Percentiles rank a stretch among this genome's conserved stretches.
Evolutionary conservation across 1,284 basidiomycete genomes (phyloP).

Genomic region (Trichosporon faecale): DNA sequence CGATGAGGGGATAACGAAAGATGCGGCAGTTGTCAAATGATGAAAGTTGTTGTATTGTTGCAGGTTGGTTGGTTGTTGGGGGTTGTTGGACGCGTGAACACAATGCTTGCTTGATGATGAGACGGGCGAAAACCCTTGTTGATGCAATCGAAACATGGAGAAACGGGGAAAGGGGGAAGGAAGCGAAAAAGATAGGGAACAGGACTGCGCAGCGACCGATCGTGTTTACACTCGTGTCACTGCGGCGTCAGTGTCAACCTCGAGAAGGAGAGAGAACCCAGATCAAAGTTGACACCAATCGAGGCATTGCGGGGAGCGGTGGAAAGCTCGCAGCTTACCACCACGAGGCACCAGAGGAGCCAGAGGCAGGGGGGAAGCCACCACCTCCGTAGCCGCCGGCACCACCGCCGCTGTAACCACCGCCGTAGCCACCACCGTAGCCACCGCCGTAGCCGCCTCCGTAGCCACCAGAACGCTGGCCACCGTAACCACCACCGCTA

Average conservation of each 20-base stretch:
- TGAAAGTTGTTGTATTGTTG: slow-evolving; percentile 12
- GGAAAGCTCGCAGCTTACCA: slow-evolving; percentile 34
- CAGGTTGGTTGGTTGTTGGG: background rate
- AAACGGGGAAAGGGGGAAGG: background rate
- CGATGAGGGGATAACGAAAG: slow-evolving; percentile 13
- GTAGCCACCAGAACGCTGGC: slow-evolving; percentile 31
- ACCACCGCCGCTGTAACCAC: slow-evolving; percentile 55
- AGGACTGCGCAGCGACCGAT: background rate
- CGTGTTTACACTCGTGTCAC: background rate
- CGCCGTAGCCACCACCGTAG: slow-evolving; percentile 60
- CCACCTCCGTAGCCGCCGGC: slow-evolving; percentile 58
- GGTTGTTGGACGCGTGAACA: slow-evolving; percentile 16
- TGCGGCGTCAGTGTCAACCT: slow-evolving; percentile 5
- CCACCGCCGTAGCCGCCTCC: slow-evolving; percentile 39
- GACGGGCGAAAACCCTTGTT: slow-evolving; percentile 16
- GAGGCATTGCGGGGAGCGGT: slow-evolving; percentile 9
- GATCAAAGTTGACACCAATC: slow-evolving; percentile 5
- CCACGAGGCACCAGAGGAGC: slow-evolving; percentile 52
- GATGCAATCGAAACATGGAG: slow-evolving; percentile 9
- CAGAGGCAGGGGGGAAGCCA: slow-evolving; percentile 44
- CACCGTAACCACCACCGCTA: slow-evolving; percentile 34
- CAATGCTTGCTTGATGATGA: slow-evolving; percentile 27
- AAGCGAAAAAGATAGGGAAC: background rate
- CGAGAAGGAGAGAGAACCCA: background rate
- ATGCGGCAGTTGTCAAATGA: slow-evolving; percentile 19